Evolutionary conservation across 345 rosid species (phyloP), one percentile per base, ranked within the genome.

Genomic region (Corchorus capsularis): DNA sequence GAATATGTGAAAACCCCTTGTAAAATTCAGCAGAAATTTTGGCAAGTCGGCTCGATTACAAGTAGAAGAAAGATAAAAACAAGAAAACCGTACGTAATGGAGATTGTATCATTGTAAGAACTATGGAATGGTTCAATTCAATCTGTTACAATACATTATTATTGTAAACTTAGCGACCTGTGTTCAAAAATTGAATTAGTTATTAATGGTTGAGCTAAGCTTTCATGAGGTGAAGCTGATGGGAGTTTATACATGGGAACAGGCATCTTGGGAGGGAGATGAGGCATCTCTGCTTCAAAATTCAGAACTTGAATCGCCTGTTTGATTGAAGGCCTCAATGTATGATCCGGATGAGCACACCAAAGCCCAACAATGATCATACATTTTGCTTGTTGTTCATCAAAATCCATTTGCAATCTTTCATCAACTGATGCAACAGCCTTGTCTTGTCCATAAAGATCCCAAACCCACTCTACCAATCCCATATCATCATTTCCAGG

Each of bases 341-440:
- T 81, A 14, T 66, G 45, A 76, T 87, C 88, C 14, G 91, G 92
- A 74, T 86, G 88, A 63, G 90, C 86, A 78, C 92, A 86, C 91
- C 92, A 89, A 43, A 89, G 35, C 1, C 92, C 91, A 20, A 84
- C 87, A 35, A 77, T 73, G 79, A 91, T 74, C 57, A 88, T 70
- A 68, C 84, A 72, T 35, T 81, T 80, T 0, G 46, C 78, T 76
- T 89, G 86, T 53, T 45, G 75, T 73, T 77, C 81, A 22, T 88
- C 85, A 1, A 79, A 81, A 5, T 79, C 85, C 68, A 17, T 71
- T 0, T 14, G 8, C 35, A 85, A 77, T 69, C 77, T 86, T 67
- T 63, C 70, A 37, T 91, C 94, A 1, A 80, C 76, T 1, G 74
- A 83, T 10, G 27, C n/a, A 2, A 22, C 3, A 60, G 80, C 71